These are phyloP conservation scores for Phaseolus lunatus DNA, from an alignment of 306 rosid species.

Conservation along the genomic window DNA sequence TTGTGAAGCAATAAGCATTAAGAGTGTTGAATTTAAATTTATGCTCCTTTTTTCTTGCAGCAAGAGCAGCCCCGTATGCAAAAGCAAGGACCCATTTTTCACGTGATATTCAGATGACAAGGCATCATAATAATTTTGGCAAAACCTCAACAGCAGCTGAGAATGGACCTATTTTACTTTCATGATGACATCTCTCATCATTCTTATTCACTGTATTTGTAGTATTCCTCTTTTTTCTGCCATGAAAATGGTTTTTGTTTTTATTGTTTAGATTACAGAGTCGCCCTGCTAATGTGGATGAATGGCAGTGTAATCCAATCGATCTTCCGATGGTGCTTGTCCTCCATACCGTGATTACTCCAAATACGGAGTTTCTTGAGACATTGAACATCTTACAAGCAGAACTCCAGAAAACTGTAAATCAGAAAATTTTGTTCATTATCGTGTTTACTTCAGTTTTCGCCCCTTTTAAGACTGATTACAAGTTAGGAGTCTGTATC, in stretches of 20 bases:
- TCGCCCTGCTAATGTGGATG: conserved; percentile 15
- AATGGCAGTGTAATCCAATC: conserved; percentile 18
- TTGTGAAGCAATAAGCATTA: conserved; percentile 5
- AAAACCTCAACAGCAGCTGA: conserved; percentile 71
- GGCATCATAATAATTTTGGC: conserved; percentile 61
- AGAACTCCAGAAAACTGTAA: conserved; percentile 34
- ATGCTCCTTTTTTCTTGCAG: conserved; percentile 53
- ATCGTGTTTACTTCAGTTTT: conserved; percentile 23
- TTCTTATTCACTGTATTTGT: background rate
- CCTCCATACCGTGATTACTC: background rate
- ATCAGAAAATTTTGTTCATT: conserved; percentile 52
- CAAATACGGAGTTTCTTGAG: conserved; percentile 3
- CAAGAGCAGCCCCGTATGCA: conserved; percentile 88
- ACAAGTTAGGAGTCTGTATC: too few species aligned
- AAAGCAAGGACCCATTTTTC: conserved; percentile 79
- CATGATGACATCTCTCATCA: conserved; percentile 47
- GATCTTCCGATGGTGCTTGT: background rate
- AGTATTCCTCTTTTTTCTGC: conserved; percentile 22
- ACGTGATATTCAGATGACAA: conserved; percentile 78
- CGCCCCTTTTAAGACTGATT: background rate
- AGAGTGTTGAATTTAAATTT: conserved; percentile 19
- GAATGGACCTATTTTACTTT: conserved; percentile 77
- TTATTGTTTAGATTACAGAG: background rate
- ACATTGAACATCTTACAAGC: conserved; percentile 16
- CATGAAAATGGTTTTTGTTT: background rate